Percentiles rank a stretch among this genome's conserved stretches.
phyloP scores from a whole-genome alignment of 169 alveolate species.

The Plasmodium adleri region DNA sequence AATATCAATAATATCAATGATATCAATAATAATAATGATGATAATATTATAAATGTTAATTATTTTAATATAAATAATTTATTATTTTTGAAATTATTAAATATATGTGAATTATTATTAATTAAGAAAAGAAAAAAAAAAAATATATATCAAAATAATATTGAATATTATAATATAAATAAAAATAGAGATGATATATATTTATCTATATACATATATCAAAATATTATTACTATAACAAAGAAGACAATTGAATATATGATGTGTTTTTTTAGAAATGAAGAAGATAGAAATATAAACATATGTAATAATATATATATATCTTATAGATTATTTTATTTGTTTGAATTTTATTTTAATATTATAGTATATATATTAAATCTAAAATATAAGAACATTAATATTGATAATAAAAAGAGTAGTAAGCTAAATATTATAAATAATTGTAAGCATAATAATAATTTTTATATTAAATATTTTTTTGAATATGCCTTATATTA shows the following conservation, averaged over 20 bases:
- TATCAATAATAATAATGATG: not conserved
- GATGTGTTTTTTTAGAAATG: not conserved
- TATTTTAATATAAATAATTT: slow-evolving; percentile 14
- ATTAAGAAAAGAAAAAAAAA: not conserved
- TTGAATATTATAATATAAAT: not conserved
- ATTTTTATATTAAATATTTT: not conserved
- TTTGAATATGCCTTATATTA: slow-evolving; percentile 9
- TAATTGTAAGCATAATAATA: not conserved
- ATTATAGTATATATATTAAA: slow-evolving; percentile 32
- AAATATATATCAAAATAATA: not conserved
- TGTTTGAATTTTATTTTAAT: slow-evolving; percentile 54
- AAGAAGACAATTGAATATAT: slow-evolving; percentile 1
- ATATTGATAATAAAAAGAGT: not conserved
- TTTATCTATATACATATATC: slow-evolving; percentile 26
- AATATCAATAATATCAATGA: not conserved
- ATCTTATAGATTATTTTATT: slow-evolving; percentile 21
- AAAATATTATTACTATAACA: slow-evolving; percentile 18
- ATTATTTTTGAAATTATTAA: slow-evolving; percentile 39
- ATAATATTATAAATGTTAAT: not conserved
- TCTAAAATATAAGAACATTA: not conserved
- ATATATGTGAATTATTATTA: slow-evolving; percentile 12
- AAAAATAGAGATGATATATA: slow-evolving; percentile 10
- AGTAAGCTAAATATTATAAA: not conserved
- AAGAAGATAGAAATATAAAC: not conserved
- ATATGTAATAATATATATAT: not conserved